Percentiles rank a stretch among this genome's conserved stretches.
phyloP scores from a whole-genome alignment of 2,329 filamentous ascomycete genomes.

The Xylaria sp. region DNA sequence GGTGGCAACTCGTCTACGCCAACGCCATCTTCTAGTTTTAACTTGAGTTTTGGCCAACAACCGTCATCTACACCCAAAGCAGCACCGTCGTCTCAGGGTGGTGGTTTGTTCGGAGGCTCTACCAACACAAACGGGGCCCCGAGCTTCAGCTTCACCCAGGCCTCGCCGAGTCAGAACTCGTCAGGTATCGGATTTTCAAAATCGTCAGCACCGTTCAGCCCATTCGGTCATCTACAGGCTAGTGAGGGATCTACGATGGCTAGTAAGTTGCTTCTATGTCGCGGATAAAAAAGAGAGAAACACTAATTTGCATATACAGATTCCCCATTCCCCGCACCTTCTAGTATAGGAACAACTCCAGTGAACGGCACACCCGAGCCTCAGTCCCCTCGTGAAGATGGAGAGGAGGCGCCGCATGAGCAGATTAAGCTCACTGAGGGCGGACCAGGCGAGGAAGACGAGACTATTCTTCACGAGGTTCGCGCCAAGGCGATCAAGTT shows the following conservation, averaged over 20 bases:
- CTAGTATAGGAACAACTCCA: conserved; percentile 70
- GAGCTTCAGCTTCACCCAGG: conserved; percentile 54
- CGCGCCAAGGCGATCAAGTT: conserved; percentile 77
- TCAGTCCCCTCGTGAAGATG: conserved; percentile 58
- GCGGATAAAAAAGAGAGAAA: not conserved
- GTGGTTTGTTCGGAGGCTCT: conserved; percentile 43
- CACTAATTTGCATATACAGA: conserved; percentile 38
- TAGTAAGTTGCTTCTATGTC: conserved; percentile 50
- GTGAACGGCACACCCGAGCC: conserved; percentile 69
- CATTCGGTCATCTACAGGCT: conserved; percentile 46
- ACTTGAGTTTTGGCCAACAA: conserved; percentile 45
- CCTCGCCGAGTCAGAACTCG: conserved; percentile 47
- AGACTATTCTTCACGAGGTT: conserved; percentile 75
- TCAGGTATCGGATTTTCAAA: conserved; percentile 45
- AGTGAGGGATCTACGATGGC: conserved; percentile 55
- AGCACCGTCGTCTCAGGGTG: conserved; percentile 40
- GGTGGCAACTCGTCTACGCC: conserved; percentile 38
- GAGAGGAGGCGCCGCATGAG: conserved; percentile 67
- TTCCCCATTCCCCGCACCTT: conserved; percentile 64
- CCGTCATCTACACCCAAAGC: conserved; percentile 43
- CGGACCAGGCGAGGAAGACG: conserved; percentile 76
- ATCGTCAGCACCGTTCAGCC: conserved; percentile 31
- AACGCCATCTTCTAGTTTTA: conserved; percentile 44
- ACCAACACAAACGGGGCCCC: conserved; percentile 45
- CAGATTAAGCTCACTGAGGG: conserved; percentile 76